Evolutionary conservation across 2,329 filamentous ascomycete species (phyloP), one percentile per base, ranked within the genome.

Genomic region (Neofusicoccum ribis): DNA sequence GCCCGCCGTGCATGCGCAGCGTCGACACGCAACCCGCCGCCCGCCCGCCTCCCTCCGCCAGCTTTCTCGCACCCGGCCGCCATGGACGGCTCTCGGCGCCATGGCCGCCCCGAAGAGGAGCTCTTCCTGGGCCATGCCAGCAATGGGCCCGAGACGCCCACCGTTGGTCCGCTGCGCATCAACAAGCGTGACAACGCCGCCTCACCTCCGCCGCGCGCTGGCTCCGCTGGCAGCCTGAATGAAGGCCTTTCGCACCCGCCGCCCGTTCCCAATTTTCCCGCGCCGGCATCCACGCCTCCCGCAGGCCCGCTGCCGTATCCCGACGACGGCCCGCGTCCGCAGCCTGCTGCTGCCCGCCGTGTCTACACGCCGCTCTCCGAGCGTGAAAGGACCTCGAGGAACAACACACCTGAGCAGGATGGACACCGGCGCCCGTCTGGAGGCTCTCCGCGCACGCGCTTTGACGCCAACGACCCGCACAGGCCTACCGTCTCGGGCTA

Each of bases 131-230:
- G 83, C 49, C 67, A 79, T 74, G 60, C 69, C 39, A 51, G 63
- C 50, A 72, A 77, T 59, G 80, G 78, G 64, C 77, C 79, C 51
- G 88, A 92, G 72, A 92, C 91, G 72, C 91, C 92, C 65, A 91
- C 91, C 17, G 86, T 96, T 70, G 91, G 91, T 72, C 93, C 93
- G 67, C 79, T 97, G 78, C 88, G 92, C 73, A 96, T 96, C 76
- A 89, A 89, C 81, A 96, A 96, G 78, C 88, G 89, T 65, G 56
- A 60, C 31, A 86, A 88, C 72, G 79, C 58, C 72, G 79, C 73
- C 70, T 76, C 78, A 66, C 79, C 78, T 52, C 86, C 87, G 71
- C 86, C 85, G 58, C 82, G 72, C 72, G 72, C 76, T 73, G 72
- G 78, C 88, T 92, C 74, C 84, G 88, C 90, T 64, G 89, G 88